Evolutionary conservation across 805 yeast species (phyloP).

Genomic region (Candida endomychidarum): DNA sequence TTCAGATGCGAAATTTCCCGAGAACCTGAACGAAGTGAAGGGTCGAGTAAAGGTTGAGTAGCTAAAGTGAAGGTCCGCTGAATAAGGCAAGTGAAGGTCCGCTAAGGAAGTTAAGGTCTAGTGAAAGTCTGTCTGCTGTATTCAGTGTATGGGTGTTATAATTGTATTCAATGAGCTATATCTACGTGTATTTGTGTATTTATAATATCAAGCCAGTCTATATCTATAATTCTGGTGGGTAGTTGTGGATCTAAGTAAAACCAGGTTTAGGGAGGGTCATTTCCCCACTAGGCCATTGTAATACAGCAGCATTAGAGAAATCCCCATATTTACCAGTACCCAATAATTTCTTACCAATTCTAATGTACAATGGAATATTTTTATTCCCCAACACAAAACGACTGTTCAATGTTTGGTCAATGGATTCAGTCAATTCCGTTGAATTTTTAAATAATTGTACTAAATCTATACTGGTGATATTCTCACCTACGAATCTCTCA

Average conservation of each 20-base stretch:
- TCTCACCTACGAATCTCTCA: conserved; percentile 66
- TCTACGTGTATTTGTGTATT: not conserved
- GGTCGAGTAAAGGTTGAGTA: too few species aligned
- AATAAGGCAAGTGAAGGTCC: too few species aligned
- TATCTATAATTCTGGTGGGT: too few species aligned
- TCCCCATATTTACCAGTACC: conserved; percentile 49
- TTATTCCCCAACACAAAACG: conserved; percentile 26
- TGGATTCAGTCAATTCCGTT: conserved; percentile 20
- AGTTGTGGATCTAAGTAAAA: conserved; percentile 44
- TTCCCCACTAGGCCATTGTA: conserved; percentile 60
- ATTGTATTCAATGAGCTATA: too few species aligned
- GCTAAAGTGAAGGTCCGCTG: too few species aligned
- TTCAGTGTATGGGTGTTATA: too few species aligned
- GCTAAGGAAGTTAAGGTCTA: too few species aligned
- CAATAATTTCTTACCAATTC: conserved; percentile 54
- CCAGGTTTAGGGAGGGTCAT: conserved; percentile 55
- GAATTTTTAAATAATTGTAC: conserved; percentile 23
- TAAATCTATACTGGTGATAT: conserved; percentile 25
- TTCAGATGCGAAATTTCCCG: too few species aligned
- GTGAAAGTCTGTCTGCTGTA: too few species aligned
- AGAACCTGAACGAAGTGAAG: too few species aligned
- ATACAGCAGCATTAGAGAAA: conserved; percentile 61
- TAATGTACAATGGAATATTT: conserved; percentile 46
- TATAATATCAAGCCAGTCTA: not conserved
- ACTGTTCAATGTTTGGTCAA: conserved; percentile 26